Evolutionary conservation across 495 filamentous ascomycete genomes (phyloP).

Genomic region (Penicillium pancosmium): DNA sequence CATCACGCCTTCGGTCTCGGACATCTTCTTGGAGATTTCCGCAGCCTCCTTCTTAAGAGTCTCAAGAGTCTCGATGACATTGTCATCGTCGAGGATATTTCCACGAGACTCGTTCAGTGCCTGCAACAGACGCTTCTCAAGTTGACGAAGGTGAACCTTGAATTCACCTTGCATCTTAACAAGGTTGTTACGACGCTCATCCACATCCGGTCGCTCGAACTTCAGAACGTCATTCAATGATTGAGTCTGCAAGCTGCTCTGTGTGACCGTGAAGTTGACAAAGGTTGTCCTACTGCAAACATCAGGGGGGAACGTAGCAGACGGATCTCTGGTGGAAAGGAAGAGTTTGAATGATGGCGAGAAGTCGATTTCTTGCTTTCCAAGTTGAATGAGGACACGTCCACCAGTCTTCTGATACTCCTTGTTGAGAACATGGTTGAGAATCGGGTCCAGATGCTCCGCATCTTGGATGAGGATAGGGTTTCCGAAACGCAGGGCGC

Average conservation of each 20-base stretch:
- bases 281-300: constrained; percentile 98
- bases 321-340: constrained; percentile 93
- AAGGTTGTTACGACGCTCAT: constrained; percentile 90
- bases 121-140: constrained; percentile 94
- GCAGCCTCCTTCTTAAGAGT: constrained; percentile 96
- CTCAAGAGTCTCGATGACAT: constrained; percentile 96
- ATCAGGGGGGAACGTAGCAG: constrained; percentile 94
- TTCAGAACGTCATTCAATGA: constrained; percentile 96
- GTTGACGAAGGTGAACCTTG: constrained; percentile 90
- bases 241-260: constrained; percentile 97
- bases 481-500: constrained; percentile 94
- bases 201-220: constrained; percentile 96
- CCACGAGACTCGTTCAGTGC: constrained; percentile 96
- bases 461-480: constrained; percentile 98
- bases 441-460: constrained; percentile 92
- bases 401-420: constrained; percentile 99
- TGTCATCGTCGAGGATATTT: constrained; percentile 97
- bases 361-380: constrained; percentile 99
- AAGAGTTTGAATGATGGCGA: constrained; percentile 96
- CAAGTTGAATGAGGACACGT: constrained; percentile 95
- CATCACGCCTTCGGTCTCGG: constrained; percentile 97
- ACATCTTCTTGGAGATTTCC: constrained; percentile 94
- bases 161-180: constrained; percentile 99
- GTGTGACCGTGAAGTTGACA: constrained; percentile 99
- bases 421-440: constrained; percentile 99